Percentiles rank a stretch among this genome's conserved stretches.
Evolutionary conservation across 1,284 basidiomycete species (phyloP).

Genomic region (Schizopora paradoxa): DNA sequence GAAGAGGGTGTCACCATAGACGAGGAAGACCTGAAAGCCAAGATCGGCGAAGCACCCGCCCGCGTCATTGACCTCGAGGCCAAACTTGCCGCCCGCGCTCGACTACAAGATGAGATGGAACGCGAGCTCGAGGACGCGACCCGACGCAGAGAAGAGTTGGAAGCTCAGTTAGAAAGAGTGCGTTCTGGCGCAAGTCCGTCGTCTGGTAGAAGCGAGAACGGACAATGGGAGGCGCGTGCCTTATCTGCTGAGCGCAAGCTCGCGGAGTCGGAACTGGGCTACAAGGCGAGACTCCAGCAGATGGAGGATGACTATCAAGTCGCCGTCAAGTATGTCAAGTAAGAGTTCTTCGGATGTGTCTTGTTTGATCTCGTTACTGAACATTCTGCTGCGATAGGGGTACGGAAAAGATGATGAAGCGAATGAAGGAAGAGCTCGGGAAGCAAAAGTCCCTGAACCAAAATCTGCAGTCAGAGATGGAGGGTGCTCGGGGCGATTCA

Average conservation of each 20-base stretch:
- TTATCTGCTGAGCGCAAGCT: constrained; percentile 68
- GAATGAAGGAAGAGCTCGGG: constrained; percentile 91
- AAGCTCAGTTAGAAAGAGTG: constrained; percentile 64
- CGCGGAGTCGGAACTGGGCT: constrained; percentile 72
- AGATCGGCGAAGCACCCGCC: constrained; percentile 42
- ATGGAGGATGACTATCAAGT: constrained; percentile 95
- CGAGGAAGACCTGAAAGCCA: constrained; percentile 55
- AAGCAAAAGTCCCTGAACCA: constrained; percentile 83
- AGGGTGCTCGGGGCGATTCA: constrained; percentile 56
- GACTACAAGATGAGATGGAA: constrained; percentile 70
- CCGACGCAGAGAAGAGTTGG: constrained; percentile 66
- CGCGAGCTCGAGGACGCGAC: constrained; percentile 60
- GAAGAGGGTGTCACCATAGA: constrained; percentile 83
- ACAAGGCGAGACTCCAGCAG: constrained; percentile 73
- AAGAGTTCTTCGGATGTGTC: constrained; percentile 28
- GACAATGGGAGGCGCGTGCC: constrained; percentile 47
- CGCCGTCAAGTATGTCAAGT: constrained; percentile 90
- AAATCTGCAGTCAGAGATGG: constrained; percentile 76
- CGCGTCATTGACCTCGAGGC: constrained; percentile 68
- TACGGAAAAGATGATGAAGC: constrained; percentile 97
- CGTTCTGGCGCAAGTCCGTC: constrained; percentile 49
- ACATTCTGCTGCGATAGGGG: constrained; percentile 61
- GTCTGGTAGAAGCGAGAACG: constrained; percentile 26
- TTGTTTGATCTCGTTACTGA: not conserved
- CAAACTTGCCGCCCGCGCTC: constrained; percentile 65